These are phyloP conservation scores for Pyricularia sp. DNA, from an alignment of 2,329 filamentous ascomycete genomes.

Conservation along the genomic window DNA sequence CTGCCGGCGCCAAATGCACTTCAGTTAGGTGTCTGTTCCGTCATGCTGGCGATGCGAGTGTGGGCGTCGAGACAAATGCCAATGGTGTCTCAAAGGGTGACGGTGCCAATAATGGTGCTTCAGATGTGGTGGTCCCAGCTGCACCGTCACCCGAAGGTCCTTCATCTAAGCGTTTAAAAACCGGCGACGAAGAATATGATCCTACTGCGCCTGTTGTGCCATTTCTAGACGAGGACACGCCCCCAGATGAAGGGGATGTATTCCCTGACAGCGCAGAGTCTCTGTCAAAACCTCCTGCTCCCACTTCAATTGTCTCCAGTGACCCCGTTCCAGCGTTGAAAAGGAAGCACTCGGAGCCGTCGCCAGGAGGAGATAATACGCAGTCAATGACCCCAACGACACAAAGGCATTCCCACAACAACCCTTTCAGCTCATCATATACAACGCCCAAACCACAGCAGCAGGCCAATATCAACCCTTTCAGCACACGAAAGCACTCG, in stretches of 20 bases:
- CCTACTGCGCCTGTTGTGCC: conserved; percentile 4
- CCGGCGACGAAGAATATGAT: conserved; percentile 6
- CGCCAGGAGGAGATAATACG: background rate
- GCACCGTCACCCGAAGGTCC: background rate
- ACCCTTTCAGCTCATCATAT: background rate
- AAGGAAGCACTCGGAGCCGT: conserved; percentile 6
- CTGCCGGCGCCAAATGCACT: conserved; percentile 13
- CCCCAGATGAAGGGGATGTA: background rate
- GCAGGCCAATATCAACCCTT: background rate
- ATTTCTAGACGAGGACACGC: background rate
- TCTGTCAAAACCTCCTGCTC: conserved; percentile 3
- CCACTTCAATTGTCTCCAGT: background rate
- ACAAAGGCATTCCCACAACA: background rate
- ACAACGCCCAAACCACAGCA: background rate
- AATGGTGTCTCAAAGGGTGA: background rate
- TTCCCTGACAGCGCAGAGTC: background rate
- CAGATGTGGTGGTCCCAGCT: background rate
- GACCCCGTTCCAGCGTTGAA: conserved; percentile 4
- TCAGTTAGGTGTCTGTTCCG: conserved; percentile 14
- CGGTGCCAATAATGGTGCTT: background rate
- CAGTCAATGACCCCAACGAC: background rate
- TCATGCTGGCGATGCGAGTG: conserved; percentile 8
- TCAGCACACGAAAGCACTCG: background rate
- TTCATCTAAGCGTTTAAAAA: conserved; percentile 5
- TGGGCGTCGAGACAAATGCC: background rate